phyloP scores from a whole-genome alignment of 2,329 filamentous ascomycete species.

The Hymenoscyphus fraxineus region DNA sequence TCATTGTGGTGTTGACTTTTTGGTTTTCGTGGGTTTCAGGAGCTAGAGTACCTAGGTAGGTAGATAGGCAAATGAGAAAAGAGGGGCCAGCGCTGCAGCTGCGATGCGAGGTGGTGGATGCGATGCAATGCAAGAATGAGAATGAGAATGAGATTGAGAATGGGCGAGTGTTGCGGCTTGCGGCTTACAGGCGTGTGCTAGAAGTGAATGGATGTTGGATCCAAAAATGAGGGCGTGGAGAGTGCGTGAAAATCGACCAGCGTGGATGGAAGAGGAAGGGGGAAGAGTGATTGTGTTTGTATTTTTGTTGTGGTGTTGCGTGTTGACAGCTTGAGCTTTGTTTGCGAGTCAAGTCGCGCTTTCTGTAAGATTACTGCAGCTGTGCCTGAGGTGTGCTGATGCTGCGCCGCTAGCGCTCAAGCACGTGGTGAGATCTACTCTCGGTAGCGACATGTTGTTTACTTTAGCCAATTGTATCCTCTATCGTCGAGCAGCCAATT shows the following conservation, averaged over 20 bases:
- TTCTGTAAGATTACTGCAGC: background rate
- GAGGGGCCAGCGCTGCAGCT: background rate
- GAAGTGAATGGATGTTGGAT: background rate
- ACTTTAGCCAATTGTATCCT: no score
- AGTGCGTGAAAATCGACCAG: background rate
- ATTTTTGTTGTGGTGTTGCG: background rate
- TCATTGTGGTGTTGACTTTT: slow-evolving; percentile 37
- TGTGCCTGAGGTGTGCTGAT: background rate
- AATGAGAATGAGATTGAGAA: background rate
- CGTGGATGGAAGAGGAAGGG: background rate
- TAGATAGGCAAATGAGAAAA: background rate
- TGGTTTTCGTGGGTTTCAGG: background rate
- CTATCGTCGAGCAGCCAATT: background rate
- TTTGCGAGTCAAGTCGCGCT: background rate
- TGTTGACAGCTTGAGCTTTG: slow-evolving; percentile 2
- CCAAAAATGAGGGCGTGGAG: background rate
- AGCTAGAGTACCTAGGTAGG: background rate
- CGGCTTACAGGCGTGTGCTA: background rate
- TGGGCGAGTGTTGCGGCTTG: background rate
- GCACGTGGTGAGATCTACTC: background rate
- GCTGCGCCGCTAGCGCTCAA: background rate
- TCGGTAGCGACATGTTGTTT: no score
- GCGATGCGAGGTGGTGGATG: background rate
- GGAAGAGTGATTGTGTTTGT: background rate
- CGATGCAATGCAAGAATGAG: background rate